Evolutionary conservation across 805 yeast species (phyloP).

Genomic region (Isabelozyma pseudorhagii): DNA sequence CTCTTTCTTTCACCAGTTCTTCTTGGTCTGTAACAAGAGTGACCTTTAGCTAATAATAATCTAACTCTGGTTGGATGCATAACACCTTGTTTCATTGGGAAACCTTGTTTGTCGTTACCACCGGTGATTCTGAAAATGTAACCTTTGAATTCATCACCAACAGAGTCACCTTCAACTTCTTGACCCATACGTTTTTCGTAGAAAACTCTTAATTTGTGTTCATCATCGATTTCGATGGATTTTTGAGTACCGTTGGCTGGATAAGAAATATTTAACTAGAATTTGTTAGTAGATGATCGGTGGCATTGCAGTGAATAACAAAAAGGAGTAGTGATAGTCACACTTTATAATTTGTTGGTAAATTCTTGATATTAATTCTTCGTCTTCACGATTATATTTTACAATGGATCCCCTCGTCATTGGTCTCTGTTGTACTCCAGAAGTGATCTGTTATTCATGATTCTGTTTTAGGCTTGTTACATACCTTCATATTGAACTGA

Average conservation of each 20-base stretch:
- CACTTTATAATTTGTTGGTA: neutral
- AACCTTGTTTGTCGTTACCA: constrained; percentile 99
- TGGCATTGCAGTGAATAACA: no score
- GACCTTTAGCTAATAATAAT: constrained; percentile 88
- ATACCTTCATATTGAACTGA: constrained; percentile 45
- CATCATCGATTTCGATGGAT: constrained; percentile 96
- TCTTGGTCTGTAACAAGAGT: constrained; percentile 99
- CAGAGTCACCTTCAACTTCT: constrained; percentile 98
- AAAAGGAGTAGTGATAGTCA: neutral
- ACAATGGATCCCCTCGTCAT: neutral
- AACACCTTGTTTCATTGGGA: constrained; percentile 99
- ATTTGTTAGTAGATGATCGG: neutral
- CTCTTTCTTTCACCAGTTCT: constrained; percentile 99
- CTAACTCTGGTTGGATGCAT: constrained; percentile 99
- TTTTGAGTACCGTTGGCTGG: constrained; percentile 99
- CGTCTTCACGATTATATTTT: neutral
- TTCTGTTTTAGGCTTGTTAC: constrained; percentile 11
- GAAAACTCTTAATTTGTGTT: constrained; percentile 96
- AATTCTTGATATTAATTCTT: neutral
- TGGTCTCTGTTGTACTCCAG: neutral
- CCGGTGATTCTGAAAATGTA: constrained; percentile 98
- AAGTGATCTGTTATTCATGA: neutral
- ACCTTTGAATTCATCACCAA: constrained; percentile 99
- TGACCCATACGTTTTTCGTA: constrained; percentile 99
- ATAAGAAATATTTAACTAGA: constrained; percentile 95